These are phyloP conservation scores for Williopsis jadinii DNA, from an alignment of 1,139 yeast species.

Conservation along the genomic window DNA sequence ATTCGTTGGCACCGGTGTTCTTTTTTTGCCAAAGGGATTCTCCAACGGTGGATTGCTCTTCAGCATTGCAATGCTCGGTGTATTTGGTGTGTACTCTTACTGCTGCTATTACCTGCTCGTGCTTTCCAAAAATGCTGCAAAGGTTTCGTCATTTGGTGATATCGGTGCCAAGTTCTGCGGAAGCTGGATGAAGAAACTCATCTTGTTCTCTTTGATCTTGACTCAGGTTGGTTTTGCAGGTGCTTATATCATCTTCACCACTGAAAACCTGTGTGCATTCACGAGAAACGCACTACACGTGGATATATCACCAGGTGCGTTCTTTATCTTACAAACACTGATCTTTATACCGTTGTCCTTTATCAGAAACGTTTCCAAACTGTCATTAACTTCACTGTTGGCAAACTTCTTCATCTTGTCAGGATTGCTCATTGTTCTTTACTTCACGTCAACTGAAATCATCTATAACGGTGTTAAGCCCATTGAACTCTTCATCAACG, in stretches of 20 bases:
- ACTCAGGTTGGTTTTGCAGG: conserved; percentile 77
- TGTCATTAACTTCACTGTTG: conserved; percentile 58
- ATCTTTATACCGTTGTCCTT: conserved; percentile 62
- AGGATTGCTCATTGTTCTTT: conserved; percentile 59
- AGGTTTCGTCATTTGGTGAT: conserved; percentile 69
- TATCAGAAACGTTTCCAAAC: conserved; percentile 63
- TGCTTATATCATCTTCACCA: conserved; percentile 67
- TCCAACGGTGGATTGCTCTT: conserved; percentile 65
- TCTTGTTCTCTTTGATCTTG: conserved; percentile 53
- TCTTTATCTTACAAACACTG: conserved; percentile 50
- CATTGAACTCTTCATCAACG: conserved; percentile 36
- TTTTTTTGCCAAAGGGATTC: conserved; percentile 69
- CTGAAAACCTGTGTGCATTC: conserved; percentile 61
- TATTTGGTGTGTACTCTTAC: conserved; percentile 61
- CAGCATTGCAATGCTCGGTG: conserved; percentile 42
- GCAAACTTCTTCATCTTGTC: conserved; percentile 60
- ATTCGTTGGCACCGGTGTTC: conserved; percentile 73
- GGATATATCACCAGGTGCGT: conserved; percentile 28
- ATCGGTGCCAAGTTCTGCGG: conserved; percentile 63
- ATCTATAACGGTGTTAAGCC: conserved; percentile 42
- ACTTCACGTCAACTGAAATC: conserved; percentile 43
- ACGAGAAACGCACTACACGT: conserved; percentile 37
- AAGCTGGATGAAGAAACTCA: conserved; percentile 46
- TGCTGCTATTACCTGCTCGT: conserved; percentile 64
- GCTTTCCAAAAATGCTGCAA: conserved; percentile 46